Evolutionary conservation across 306 rosid species (phyloP), one percentile per base, ranked within the genome.

Genomic region (Ziziphus jujuba): DNA sequence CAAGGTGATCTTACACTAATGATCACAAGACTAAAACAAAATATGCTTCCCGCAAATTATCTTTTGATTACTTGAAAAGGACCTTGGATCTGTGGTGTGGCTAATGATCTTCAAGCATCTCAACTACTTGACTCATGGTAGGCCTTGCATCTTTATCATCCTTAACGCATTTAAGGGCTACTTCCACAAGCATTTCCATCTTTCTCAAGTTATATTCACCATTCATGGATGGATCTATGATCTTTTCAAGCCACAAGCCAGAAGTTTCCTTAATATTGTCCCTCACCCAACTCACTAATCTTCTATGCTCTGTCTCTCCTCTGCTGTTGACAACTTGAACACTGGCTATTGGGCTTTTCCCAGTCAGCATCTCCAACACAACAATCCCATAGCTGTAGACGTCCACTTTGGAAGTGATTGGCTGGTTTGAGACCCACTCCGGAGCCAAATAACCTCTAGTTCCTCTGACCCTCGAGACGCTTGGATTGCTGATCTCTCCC

Each of bases 361-460:
- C 87, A 0, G 87, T 88, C 52, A 85, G 25, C 68, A 85, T 79
- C 68, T 89, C 96, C 82, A 89, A 61, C 23, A 84, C 67, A 20
- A 89, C 89, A 54, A 89, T 67, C 25, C 89, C 89, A 22, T 77
- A 86, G 61, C 89, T 86, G 55, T 81, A 89, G 0, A 89, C 96
- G 40, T 89, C 96, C 11, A 84, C 88, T 72, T 86, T 89, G 33
- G 96, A 71, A 8, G 91, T 86, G 4, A 89, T 81, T 9, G 85
- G 82, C 22, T 56, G 67, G 36, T 84, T 86, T 3, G 63, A 77
- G 16, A 89, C 58, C 96, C 89, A 86, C 70, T 88, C 95, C 0
- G 89, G 89, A 11, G 95, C 91, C 79, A 88, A 84, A 50, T 85
- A 86, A 0, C 95, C 91, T 73, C 89, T 76, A 4, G 90, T 87